Percentiles rank a stretch among this genome's conserved stretches.
phyloP scores from a whole-genome alignment of 306 rosid genomes.

The Pyrus betulifolia region DNA sequence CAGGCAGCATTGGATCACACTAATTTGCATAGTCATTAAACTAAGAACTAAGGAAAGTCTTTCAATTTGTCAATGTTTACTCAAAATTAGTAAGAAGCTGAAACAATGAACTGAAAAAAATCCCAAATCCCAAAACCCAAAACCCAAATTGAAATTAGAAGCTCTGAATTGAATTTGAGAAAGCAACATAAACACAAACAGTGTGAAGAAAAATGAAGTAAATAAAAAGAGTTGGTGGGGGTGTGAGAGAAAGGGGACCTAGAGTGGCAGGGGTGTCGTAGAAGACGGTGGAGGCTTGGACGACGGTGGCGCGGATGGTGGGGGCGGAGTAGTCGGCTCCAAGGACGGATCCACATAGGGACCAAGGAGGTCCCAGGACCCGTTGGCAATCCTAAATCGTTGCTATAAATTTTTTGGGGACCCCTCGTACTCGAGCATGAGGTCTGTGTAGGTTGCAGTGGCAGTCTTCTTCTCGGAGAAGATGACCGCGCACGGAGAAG shows the following conservation, averaged over 20 bases:
- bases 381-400: too few relatives aligned
- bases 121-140: background rate
- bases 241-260: conserved; percentile 22
- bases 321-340: conserved; percentile 41
- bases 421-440: too few relatives aligned
- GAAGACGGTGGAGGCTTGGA: conserved; percentile 88
- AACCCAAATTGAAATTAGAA: background rate
- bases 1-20: background rate
- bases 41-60: background rate
- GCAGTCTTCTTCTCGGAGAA: too few relatives aligned
- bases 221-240: background rate
- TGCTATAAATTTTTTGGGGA: too few relatives aligned
- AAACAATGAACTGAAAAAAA: background rate
- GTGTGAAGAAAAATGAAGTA: background rate
- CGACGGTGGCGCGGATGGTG: conserved; percentile 77
- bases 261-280: conserved; percentile 87
- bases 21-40: background rate
- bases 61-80: background rate
- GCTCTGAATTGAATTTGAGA: background rate
- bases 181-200: background rate
- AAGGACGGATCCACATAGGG: too few relatives aligned
- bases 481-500: too few relatives aligned
- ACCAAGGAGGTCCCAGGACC: too few relatives aligned
- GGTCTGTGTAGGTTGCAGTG: too few relatives aligned
- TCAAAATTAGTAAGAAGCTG: background rate